Percentiles rank a stretch among this genome's conserved stretches.
These are phyloP conservation scores for Ramichloridium luteum DNA, from an alignment of 2,329 filamentous ascomycete genomes.

Conservation along the genomic window DNA sequence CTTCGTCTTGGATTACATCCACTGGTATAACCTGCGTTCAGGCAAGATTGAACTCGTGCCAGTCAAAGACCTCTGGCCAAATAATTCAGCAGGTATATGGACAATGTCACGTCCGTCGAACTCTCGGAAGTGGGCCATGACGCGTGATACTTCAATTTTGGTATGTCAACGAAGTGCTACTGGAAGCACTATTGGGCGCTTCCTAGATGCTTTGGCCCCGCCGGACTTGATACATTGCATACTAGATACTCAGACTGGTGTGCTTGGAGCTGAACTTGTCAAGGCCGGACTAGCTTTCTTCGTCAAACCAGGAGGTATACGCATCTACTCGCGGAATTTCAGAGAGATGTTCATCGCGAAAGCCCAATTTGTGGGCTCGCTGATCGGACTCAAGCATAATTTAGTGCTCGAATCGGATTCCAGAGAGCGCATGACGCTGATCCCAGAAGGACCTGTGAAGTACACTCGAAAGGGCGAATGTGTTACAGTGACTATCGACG, in stretches of 20 bases:
- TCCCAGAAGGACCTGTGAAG: slow-evolving; percentile 28
- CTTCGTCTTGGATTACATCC: slow-evolving; percentile 42
- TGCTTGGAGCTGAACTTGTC: slow-evolving; percentile 14
- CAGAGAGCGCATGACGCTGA: slow-evolving; percentile 40
- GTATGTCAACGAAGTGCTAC: slow-evolving; percentile 9
- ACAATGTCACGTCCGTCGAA: slow-evolving; percentile 26
- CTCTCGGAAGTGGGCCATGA: slow-evolving; percentile 31
- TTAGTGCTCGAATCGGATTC: slow-evolving; percentile 34
- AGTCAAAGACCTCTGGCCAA: slow-evolving; percentile 12
- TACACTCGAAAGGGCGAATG: slow-evolving; percentile 32
- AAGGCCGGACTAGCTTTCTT: slow-evolving; percentile 15
- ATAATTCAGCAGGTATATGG: slow-evolving; percentile 6
- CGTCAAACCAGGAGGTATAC: slow-evolving; percentile 3
- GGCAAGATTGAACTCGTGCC: slow-evolving; percentile 41
- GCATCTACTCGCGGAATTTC: slow-evolving; percentile 14
- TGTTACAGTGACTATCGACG: slow-evolving; percentile 25
- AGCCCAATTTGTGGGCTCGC: slow-evolving; percentile 47
- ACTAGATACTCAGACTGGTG: background rate
- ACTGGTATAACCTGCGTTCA: slow-evolving; percentile 45
- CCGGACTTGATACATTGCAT: slow-evolving; percentile 8
- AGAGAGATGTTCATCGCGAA: slow-evolving; percentile 27
- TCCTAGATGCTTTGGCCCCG: slow-evolving; percentile 24
- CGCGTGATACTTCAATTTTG: slow-evolving; percentile 3
- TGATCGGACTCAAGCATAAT: slow-evolving; percentile 48
- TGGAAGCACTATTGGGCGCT: slow-evolving; percentile 41